phyloP scores from a whole-genome alignment of 495 filamentous ascomycete species.

The Viridothelium virens region DNA sequence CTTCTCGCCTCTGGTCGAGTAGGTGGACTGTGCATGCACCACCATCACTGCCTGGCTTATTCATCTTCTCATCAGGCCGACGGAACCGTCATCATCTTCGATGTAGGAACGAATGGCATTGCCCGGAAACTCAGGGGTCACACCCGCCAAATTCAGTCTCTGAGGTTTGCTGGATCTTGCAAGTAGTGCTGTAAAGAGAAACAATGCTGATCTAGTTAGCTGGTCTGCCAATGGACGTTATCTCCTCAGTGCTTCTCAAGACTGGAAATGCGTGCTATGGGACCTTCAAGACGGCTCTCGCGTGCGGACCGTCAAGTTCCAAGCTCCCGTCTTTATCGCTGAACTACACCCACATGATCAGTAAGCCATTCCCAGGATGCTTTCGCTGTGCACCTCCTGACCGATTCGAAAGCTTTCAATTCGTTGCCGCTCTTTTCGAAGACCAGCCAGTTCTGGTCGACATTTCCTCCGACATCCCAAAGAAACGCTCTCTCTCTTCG shows the following conservation, averaged over 20 bases:
- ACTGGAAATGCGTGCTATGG: conserved; percentile 94
- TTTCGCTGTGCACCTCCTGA: conserved; percentile 12
- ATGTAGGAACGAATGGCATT: conserved; percentile 91
- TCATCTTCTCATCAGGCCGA: conserved; percentile 51
- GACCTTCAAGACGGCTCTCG: conserved; percentile 70
- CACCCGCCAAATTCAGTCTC: conserved; percentile 77
- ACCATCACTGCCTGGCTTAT: not conserved
- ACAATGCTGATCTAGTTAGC: conserved; percentile 41
- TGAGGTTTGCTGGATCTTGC: conserved; percentile 43
- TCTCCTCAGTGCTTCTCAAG: conserved; percentile 87
- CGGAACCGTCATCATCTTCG: conserved; percentile 90
- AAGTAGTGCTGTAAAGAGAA: not conserved
- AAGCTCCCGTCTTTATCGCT: conserved; percentile 87
- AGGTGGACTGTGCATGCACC: conserved; percentile 15
- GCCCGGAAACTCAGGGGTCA: conserved; percentile 89
- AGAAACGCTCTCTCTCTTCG: conserved; percentile 65
- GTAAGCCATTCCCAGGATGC: conserved; percentile 43
- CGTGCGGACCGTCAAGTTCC: conserved; percentile 68
- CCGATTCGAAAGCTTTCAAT: conserved; percentile 51
- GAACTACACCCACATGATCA: conserved; percentile 88
- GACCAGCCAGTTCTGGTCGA: conserved; percentile 85
- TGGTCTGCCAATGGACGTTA: conserved; percentile 91
- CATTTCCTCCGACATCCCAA: conserved; percentile 53
- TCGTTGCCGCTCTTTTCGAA: conserved; percentile 85
- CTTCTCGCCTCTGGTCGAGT: conserved; percentile 87